Percentiles rank a stretch among this genome's conserved stretches.
phyloP scores from a whole-genome alignment of 345 rosid genomes.

The Hibiscus tridactylites region DNA sequence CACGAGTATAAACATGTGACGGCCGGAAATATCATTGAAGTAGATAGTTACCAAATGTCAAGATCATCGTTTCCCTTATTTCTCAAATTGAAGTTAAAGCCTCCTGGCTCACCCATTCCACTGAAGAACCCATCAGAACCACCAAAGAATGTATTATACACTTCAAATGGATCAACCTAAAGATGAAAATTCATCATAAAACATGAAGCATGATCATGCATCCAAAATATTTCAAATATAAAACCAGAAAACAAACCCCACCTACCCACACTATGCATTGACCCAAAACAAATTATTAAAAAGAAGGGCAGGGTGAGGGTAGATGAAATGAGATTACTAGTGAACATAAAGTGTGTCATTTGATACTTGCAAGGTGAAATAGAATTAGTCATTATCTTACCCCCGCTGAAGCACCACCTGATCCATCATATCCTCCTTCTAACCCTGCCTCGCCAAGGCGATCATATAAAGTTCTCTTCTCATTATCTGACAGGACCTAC shows the following conservation, averaged over 20 bases:
- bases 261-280: not conserved
- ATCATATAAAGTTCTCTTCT: conserved; percentile 84
- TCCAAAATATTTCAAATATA: not conserved
- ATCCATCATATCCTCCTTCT: conserved; percentile 49
- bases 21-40: not conserved
- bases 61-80: conserved; percentile 45
- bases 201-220: conserved; percentile 3
- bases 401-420: conserved; percentile 39
- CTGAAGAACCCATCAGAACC: conserved; percentile 65
- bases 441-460: conserved; percentile 76
- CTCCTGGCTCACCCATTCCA: conserved; percentile 45
- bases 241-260: not conserved
- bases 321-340: not conserved
- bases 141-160: conserved; percentile 77
- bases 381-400: conserved; percentile 32
- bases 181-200: conserved; percentile 6
- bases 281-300: not conserved
- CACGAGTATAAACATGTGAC: not conserved
- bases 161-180: conserved; percentile 85
- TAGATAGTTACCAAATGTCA: conserved; percentile 56
- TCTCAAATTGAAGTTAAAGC: conserved; percentile 48
- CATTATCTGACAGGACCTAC: conserved; percentile 92
- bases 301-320: not conserved
- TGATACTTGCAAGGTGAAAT: not conserved
- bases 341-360: not conserved